Evolutionary conservation across 1,284 basidiomycete genomes (phyloP), one percentile per base, ranked within the genome.

Genomic region (Papiliotrema flavescens): DNA sequence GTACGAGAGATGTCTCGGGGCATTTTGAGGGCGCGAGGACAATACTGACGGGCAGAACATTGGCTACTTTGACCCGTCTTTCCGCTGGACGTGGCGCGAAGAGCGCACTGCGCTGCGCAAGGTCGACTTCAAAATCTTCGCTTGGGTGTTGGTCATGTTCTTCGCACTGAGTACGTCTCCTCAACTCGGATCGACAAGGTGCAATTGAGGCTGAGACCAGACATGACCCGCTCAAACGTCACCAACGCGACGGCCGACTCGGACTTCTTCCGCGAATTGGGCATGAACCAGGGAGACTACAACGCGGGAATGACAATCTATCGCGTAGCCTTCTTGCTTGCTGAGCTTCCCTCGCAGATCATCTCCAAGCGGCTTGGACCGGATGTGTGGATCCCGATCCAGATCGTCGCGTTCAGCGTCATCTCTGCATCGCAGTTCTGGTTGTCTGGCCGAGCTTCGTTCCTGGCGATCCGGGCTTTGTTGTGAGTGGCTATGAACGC

Each of bases 11-110:
- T n/a, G n/a, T n/a, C n/a, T n/a, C n/a, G n/a, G n/a, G n/a, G n/a
- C n/a, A n/a, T n/a, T n/a, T n/a, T n/a, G n/a, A n/a, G n/a, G n/a
- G n/a, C n/a, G n/a, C n/a, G n/a, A n/a, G n/a, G n/a, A n/a, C n/a
- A n/a, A n/a, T 37, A 37, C 39, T 40, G 17, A 22, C 39, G 39
- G 5, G 17, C 7, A 40, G 39, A 40, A 40, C 39, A n/a, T n/a
- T 17, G 17, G 20, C 17, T 7, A 17, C 17, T 86, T 88, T 61
- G 83, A 88, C 63, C 80, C 82, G 0, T 68, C 76, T 15, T 84
- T 83, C 22, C 80, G 85, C 2, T 88, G 86, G 86, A 87, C 85
- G 0, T 80, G 79, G 65, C 67, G 80, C 34, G 85, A 88, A 64
- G 85, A 88, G 70, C 76, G 71, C 66, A 82, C 82, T 47, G 53